These are phyloP conservation scores for Tinospora cordifolia DNA, from an alignment of 164 flowering plant species.

Conservation along the genomic window DNA sequence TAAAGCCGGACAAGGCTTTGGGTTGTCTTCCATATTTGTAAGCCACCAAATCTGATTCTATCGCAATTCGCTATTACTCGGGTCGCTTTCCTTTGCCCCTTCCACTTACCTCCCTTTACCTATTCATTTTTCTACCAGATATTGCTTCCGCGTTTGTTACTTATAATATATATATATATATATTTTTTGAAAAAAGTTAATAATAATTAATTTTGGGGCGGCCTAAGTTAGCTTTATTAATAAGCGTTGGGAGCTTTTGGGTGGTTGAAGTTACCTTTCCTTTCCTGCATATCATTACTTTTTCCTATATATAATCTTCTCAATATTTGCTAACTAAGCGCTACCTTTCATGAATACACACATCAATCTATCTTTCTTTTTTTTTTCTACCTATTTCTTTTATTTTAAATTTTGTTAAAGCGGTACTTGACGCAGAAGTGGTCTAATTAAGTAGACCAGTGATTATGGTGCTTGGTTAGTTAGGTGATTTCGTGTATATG, in stretches of 20 bases:
- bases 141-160: neutral
- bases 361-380: neutral
- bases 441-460: neutral
- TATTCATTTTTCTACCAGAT: too few relatives aligned
- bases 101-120: neutral
- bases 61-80: constrained; percentile 2
- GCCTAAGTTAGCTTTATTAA: neutral
- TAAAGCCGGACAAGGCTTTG: too few relatives aligned
- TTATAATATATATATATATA: too few relatives aligned
- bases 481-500: constrained; percentile 1
- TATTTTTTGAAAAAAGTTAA: too few relatives aligned
- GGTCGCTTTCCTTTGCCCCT: neutral
- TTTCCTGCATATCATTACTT: neutral
- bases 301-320: neutral
- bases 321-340: neutral
- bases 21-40: constrained; percentile 2
- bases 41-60: constrained; percentile 10
- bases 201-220: neutral
- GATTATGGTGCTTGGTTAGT: neutral
- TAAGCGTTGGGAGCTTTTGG: too few relatives aligned
- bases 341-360: neutral
- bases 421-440: neutral
- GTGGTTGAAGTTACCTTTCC: neutral
- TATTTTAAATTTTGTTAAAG: neutral
- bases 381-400: too few relatives aligned